Percentiles rank a stretch among this genome's conserved stretches.
Conservation (phyloP, 805 yeast genomes). For the Sugiyamaella floridensis region DNA sequence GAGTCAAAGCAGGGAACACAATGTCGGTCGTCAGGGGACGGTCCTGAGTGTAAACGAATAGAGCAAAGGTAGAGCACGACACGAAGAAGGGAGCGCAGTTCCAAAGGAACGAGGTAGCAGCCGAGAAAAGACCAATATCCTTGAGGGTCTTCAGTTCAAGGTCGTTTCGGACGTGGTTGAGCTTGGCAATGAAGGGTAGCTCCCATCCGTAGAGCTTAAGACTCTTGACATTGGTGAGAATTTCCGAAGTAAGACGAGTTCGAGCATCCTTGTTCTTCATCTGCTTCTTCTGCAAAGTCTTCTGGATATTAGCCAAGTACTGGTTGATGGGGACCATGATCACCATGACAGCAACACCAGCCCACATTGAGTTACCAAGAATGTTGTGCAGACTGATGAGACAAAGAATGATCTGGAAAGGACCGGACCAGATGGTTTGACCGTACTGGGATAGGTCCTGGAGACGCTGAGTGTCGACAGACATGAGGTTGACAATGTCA, state of each 20-base stretch:
- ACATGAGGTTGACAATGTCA: conserved; percentile 67
- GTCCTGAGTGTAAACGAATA: conserved; percentile 58
- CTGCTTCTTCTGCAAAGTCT: conserved; percentile 66
- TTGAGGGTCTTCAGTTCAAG: conserved; percentile 65
- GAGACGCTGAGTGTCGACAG: conserved; percentile 66
- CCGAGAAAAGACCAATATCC: conserved; percentile 73
- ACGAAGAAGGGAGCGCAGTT: conserved; percentile 86
- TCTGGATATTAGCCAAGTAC: conserved; percentile 32
- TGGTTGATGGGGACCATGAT: conserved; percentile 81
- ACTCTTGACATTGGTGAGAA: conserved; percentile 80
- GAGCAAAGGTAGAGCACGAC: conserved; percentile 84
- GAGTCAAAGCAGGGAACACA: conserved; percentile 60
- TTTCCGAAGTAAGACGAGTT: conserved; percentile 77
- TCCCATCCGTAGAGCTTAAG: conserved; percentile 89
- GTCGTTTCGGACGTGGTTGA: conserved; percentile 48
- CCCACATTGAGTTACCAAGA: conserved; percentile 83
- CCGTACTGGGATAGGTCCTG: conserved; percentile 67
- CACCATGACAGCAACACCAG: conserved; percentile 68
- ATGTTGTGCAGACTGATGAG: conserved; percentile 64
- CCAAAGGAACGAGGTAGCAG: conserved; percentile 80
- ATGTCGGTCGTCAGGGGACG: conserved; percentile 79
- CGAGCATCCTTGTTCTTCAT: conserved; percentile 79
- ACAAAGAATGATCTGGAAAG: conserved; percentile 79
- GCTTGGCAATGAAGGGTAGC: conserved; percentile 52
- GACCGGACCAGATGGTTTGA: conserved; percentile 86